phyloP scores from a whole-genome alignment of 306 rosid genomes.

The Vicia faba region DNA sequence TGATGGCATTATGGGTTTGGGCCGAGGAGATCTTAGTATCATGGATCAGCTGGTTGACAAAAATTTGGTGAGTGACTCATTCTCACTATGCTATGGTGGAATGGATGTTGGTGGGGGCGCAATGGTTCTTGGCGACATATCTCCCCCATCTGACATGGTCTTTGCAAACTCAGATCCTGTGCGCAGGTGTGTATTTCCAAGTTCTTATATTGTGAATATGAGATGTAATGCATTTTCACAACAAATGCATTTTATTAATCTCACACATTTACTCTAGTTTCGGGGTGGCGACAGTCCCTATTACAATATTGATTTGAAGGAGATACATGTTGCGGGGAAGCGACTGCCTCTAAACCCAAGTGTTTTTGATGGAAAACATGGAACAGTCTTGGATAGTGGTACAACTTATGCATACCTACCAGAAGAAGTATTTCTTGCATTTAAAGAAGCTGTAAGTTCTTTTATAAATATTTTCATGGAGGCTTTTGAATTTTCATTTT shows the following conservation, averaged over 20 bases:
- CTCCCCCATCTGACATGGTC: constrained; percentile 80
- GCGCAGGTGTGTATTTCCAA: constrained; percentile 71
- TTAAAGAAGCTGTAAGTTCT: constrained; percentile 85
- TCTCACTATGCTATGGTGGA: constrained; percentile 97
- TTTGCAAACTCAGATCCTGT: constrained; percentile 73
- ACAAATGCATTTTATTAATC: constrained; percentile 76
- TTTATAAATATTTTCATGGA: constrained; percentile 5
- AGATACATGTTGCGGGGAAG: constrained; percentile 92
- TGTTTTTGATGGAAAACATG: constrained; percentile 79
- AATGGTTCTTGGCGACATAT: constrained; percentile 93
- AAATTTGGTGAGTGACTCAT: constrained; percentile 74
- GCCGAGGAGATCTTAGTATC: constrained; percentile 85
- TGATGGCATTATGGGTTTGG: constrained; percentile 98
- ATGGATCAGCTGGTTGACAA: constrained; percentile 89
- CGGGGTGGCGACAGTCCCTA: constrained; percentile 99
- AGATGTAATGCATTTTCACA: constrained; percentile 55
- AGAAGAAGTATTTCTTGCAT: constrained; percentile 68
- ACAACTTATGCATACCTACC: constrained; percentile 98
- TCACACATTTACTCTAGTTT: constrained; percentile 99
- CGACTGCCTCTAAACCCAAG: constrained; percentile 57
- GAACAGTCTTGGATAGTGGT: constrained; percentile 94
- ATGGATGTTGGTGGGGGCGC: constrained; percentile 98
- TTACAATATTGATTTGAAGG: constrained; percentile 97
- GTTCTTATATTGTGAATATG: constrained; percentile 37
- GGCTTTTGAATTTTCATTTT: constrained; percentile 22